Evolutionary conservation across 2,329 filamentous ascomycete species (phyloP).

Genomic region (Dactylellina leptospora): DNA sequence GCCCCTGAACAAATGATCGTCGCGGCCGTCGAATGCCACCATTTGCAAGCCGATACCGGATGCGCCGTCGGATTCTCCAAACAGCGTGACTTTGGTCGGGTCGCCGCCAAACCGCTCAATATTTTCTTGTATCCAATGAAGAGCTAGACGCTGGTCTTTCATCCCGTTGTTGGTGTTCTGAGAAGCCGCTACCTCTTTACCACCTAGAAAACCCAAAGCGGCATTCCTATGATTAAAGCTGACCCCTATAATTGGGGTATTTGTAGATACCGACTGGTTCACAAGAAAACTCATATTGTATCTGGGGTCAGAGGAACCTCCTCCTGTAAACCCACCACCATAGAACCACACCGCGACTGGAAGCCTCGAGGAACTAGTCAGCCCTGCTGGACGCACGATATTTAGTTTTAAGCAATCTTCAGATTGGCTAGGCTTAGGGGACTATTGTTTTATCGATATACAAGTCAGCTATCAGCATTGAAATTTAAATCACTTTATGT

Average conservation of each 20-base stretch:
- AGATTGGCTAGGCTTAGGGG: no score
- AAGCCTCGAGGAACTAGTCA: constrained; percentile 44
- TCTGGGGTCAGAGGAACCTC: constrained; percentile 65
- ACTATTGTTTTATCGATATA: no score
- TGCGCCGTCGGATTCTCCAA: constrained; percentile 70
- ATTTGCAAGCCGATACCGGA: constrained; percentile 65
- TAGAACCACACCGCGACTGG: constrained; percentile 60
- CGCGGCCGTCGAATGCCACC: constrained; percentile 66
- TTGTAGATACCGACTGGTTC: constrained; percentile 64
- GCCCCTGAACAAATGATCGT: constrained; percentile 67
- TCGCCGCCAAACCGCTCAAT: constrained; percentile 71
- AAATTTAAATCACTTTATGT: no score
- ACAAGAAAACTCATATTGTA: constrained; percentile 73
- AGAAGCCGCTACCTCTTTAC: constrained; percentile 61
- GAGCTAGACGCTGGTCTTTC: constrained; percentile 68
- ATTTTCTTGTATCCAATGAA: constrained; percentile 71
- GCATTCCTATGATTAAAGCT: constrained; percentile 67
- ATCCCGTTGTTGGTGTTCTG: constrained; percentile 70
- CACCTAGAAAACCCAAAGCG: constrained; percentile 66
- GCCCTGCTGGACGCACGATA: constrained; percentile 56
- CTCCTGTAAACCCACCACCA: constrained; percentile 65
- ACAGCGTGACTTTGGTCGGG: constrained; percentile 68
- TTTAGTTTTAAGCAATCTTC: constrained; percentile 60
- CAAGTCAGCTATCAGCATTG: no score
- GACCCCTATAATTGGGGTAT: constrained; percentile 67